Conservation (phyloP, 83 land plant genomes). For the Picea abies region DNA sequence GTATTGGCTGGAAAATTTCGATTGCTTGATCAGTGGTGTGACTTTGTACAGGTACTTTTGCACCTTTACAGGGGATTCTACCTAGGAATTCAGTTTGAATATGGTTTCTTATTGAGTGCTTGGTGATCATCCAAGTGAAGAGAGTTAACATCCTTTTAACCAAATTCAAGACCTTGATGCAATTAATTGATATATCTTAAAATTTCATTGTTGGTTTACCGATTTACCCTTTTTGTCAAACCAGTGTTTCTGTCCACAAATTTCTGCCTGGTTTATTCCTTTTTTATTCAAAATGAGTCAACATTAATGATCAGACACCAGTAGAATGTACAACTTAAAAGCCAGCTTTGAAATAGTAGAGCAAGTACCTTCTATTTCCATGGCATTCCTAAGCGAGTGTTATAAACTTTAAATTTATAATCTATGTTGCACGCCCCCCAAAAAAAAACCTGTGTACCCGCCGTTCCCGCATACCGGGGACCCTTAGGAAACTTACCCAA, state of each 20-base stretch:
- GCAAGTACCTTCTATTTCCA: not conserved
- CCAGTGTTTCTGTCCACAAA: not conserved
- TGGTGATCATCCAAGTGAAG: not conserved
- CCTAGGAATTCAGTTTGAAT: not conserved
- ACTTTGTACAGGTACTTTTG: conserved; percentile 15
- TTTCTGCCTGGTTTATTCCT: not conserved
- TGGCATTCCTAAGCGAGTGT: no score
- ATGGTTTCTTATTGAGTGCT: not conserved
- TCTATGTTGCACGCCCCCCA: no score
- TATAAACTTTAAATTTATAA: no score
- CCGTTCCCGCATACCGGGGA: no score
- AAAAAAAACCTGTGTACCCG: not conserved
- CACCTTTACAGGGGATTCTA: not conserved
- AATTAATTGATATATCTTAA: not conserved
- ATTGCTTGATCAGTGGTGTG: conserved; percentile 17
- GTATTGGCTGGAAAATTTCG: conserved; percentile 6
- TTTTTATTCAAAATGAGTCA: not conserved
- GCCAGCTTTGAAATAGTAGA: not conserved
- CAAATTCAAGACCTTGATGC: not conserved
- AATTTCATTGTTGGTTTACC: not conserved
- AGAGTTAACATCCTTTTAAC: not conserved
- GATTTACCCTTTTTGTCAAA: not conserved
- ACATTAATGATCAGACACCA: not conserved
- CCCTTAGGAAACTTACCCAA: no score
- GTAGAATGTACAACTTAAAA: not conserved